These are phyloP conservation scores for Alisma plantagoaquatica DNA, from an alignment of 106 monocot species.

Conservation along the genomic window DNA sequence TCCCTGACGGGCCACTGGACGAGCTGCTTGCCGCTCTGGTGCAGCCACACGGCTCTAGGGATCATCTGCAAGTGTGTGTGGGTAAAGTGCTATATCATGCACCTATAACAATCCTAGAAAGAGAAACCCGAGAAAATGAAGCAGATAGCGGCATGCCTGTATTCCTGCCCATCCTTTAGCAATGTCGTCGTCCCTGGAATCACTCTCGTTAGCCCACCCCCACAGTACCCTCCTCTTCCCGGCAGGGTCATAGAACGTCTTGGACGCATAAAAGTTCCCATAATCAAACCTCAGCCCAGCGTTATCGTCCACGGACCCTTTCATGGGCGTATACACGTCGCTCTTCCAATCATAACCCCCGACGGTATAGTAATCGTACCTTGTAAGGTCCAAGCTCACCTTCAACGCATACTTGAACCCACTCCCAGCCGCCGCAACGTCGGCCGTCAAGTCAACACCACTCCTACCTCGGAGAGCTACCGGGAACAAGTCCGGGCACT, in stretches of 20 bases:
- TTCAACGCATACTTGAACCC: constrained; percentile 56
- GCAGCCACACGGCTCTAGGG: constrained; percentile 63
- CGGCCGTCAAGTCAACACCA: constrained; percentile 35
- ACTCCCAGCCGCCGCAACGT: background rate
- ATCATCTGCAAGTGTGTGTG: constrained; percentile 52
- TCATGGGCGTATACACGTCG: constrained; percentile 46
- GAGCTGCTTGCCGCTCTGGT: constrained; percentile 35
- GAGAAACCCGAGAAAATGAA: too few relatives aligned
- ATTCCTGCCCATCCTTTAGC: constrained; percentile 76
- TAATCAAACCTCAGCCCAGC: constrained; percentile 67
- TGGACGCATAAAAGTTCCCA: constrained; percentile 78
- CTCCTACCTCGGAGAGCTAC: constrained; percentile 15
- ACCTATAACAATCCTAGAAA: too few relatives aligned
- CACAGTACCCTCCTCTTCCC: constrained; percentile 59
- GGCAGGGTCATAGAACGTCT: constrained; percentile 47
- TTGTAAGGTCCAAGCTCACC: constrained; percentile 47
- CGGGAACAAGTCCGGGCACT: constrained; percentile 85
- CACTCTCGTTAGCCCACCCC: constrained; percentile 81
- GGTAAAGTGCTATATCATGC: too few relatives aligned
- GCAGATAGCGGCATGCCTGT: constrained; percentile 34
- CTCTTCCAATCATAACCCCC: constrained; percentile 29
- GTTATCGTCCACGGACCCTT: constrained; percentile 21
- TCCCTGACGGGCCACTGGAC: constrained; percentile 78
- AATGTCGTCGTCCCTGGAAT: constrained; percentile 18
- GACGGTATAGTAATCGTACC: constrained; percentile 76